phyloP scores from a whole-genome alignment of 1,284 basidiomycete species.

The Cystobasidiaceae sp. region DNA sequence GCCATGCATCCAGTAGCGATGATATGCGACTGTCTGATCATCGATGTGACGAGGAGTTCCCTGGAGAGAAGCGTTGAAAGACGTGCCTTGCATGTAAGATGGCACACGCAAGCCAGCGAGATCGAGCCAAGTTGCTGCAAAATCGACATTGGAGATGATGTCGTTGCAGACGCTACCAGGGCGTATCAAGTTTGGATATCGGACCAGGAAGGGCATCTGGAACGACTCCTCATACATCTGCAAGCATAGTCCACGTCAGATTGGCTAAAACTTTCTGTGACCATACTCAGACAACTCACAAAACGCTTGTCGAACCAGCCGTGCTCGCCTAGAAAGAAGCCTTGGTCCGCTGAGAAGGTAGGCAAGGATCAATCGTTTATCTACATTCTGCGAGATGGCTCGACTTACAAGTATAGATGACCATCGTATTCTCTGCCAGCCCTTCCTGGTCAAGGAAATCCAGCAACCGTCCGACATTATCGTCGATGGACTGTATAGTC shows the following conservation, averaged over 20 bases:
- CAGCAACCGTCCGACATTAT: constrained; percentile 36
- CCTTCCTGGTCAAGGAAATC: constrained; percentile 34
- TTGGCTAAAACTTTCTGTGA: not conserved
- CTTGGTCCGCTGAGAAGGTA: constrained; percentile 12
- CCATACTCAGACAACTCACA: not conserved
- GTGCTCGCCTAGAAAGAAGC: constrained; percentile 39
- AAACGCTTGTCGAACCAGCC: constrained; percentile 42
- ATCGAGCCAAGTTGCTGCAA: constrained; percentile 37
- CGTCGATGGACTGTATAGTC: constrained; percentile 37
- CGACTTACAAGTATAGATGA: constrained; percentile 35
- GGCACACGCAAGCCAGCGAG: constrained; percentile 32
- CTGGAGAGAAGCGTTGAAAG: constrained; percentile 29
- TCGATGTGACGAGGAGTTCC: not conserved
- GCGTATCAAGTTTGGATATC: constrained; percentile 31
- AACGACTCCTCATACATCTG: constrained; percentile 31
- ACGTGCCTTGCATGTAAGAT: constrained; percentile 38
- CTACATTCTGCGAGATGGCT: too few species aligned
- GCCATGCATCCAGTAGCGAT: constrained; percentile 36
- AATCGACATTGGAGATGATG: constrained; percentile 38
- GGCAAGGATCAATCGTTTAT: too few species aligned
- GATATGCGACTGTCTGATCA: constrained; percentile 32
- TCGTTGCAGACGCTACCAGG: constrained; percentile 36
- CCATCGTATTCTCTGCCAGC: constrained; percentile 34
- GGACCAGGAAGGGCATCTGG: constrained; percentile 39
- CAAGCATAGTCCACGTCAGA: too few species aligned